Evolutionary conservation across 768 basidiomycete species (phyloP), one percentile per base, ranked within the genome.

Genomic region (Hysterangium stoloniferum): DNA sequence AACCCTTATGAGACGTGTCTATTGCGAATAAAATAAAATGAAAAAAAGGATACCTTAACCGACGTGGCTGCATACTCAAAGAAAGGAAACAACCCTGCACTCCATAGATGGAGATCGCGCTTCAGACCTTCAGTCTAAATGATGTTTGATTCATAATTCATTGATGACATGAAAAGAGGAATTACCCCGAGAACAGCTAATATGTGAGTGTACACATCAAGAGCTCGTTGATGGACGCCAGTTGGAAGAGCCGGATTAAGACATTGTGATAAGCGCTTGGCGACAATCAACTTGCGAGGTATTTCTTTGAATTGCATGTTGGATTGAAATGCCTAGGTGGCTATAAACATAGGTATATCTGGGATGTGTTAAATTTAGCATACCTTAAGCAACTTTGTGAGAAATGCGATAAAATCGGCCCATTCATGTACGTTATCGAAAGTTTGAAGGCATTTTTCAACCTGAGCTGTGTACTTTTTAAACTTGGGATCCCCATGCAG

Each of bases 51-150:
- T 56, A 87, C 91, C 76, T 91, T 91, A 52, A 97, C 93, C 17
- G 93, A 93, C n/a, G 94, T 98, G n/a, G 95, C 86, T 8, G 96
- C 92, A 65, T 92, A 98, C 68, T 97, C 92, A 60, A 98, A 97
- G 78, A 98, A 98, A 0, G 96, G 96, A 64, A 99, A 97, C 4
- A 99, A 67, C 6, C 96, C 96, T 4, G 92, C 84, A 0, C 91
- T 92, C 96, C 96, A 99, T 17, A 97, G 71, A 4, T 86, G 75
- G 2, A 99, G 73, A 67, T 99, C 96, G 36, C 80, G 76, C 56
- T 78, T 78, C 36, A 99, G 65, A 8, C 95, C 93, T 59, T 94
- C 95, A 2, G 79, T 76, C 94, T 96, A 57, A 3, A 17, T 25
- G 32, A 31, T 11, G 20, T 0, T 54, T 53, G 24, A 53, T 11